Percentiles rank a stretch among this genome's conserved stretches.
These are phyloP conservation scores for Pholiota adiposa DNA, from an alignment of 1,284 basidiomycete species.

Conservation along the genomic window DNA sequence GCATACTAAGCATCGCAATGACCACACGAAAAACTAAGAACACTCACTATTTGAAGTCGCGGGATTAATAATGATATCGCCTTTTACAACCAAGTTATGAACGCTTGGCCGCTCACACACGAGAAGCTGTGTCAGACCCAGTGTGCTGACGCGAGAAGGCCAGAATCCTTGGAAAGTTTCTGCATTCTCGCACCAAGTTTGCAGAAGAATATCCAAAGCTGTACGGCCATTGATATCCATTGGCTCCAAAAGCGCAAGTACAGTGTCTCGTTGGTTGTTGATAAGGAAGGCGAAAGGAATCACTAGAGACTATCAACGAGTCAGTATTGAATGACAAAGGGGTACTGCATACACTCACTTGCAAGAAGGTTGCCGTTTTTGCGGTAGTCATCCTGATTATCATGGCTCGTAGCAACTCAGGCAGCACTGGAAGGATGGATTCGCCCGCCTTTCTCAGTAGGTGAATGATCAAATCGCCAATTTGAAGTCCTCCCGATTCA, in stretches of 20 bases:
- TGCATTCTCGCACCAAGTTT: conserved; percentile 93
- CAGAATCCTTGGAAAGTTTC: conserved; percentile 95
- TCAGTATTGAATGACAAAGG: not conserved
- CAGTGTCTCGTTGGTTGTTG: conserved; percentile 79
- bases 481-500: conserved; percentile 87
- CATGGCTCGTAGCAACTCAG: conserved; percentile 86
- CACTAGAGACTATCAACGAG: conserved; percentile 68
- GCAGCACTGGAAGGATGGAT: conserved; percentile 80
- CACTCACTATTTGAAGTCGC: conserved; percentile 79
- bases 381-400: conserved; percentile 80
- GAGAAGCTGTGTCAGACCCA: conserved; percentile 84
- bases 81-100: conserved; percentile 78
- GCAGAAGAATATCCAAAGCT: conserved; percentile 81
- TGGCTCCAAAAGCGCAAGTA: conserved; percentile 75
- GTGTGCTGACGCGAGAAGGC: conserved; percentile 83
- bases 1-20: conserved; percentile 20
- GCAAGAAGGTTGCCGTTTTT: conserved; percentile 87
- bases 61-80: conserved; percentile 87
- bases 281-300: conserved; percentile 94
- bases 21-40: conserved; percentile 9
- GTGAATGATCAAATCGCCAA: conserved; percentile 95
- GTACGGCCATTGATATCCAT: conserved; percentile 60
- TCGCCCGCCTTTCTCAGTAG: conserved; percentile 83
- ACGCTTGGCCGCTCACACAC: conserved; percentile 67
- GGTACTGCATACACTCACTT: conserved; percentile 48